These are phyloP conservation scores for Cercospora canescens DNA, from an alignment of 2,329 filamentous ascomycete species.

Conservation along the genomic window DNA sequence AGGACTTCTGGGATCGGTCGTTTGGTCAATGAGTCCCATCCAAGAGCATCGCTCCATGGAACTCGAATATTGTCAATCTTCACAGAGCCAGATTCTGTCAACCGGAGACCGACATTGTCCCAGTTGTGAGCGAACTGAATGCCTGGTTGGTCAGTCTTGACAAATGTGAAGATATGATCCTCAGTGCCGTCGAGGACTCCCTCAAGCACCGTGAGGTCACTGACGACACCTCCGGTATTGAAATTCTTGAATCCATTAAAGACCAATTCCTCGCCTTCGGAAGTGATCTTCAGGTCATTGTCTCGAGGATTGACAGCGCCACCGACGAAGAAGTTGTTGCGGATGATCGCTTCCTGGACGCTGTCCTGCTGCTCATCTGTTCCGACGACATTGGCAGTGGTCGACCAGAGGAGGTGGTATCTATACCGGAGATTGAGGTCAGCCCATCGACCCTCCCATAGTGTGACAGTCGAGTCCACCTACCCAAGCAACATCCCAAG, in stretches of 20 bases:
- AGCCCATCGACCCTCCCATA: background rate
- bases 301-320: constrained; percentile 66
- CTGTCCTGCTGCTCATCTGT: constrained; percentile 60
- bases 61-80: constrained; percentile 59
- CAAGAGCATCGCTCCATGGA: constrained; percentile 62
- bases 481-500: constrained; percentile 63
- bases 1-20: constrained; percentile 53
- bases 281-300: constrained; percentile 58
- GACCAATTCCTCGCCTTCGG: constrained; percentile 55
- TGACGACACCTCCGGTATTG: constrained; percentile 67
- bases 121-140: constrained; percentile 62
- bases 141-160: constrained; percentile 58
- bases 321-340: constrained; percentile 66
- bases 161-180: constrained; percentile 64
- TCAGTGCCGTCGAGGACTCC: constrained; percentile 60
- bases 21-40: constrained; percentile 57
- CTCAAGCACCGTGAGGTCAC: constrained; percentile 65
- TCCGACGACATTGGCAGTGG: constrained; percentile 61
- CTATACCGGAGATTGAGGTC: background rate
- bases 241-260: constrained; percentile 67
- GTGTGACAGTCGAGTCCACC: background rate
- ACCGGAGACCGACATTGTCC: constrained; percentile 63
- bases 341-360: constrained; percentile 57
- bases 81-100: constrained; percentile 65
- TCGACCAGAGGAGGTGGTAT: constrained; percentile 66